A percentile compares a stretch with the other conserved stretches of the same genome.
phyloP scores from a whole-genome alignment of 345 rosid genomes.

The Syzygium oleosum region DNA sequence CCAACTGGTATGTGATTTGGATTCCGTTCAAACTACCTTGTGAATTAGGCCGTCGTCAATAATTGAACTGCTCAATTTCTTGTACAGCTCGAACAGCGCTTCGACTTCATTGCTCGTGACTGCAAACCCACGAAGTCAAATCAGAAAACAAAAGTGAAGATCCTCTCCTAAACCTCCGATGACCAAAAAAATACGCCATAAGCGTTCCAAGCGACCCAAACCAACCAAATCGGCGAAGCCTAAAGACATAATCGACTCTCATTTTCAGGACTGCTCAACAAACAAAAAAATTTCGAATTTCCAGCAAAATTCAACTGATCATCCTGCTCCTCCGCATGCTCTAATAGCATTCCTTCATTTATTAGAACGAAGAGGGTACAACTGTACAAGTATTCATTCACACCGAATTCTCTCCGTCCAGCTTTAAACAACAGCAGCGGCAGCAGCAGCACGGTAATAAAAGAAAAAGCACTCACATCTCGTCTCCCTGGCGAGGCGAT shows the following conservation, averaged over 20 bases:
- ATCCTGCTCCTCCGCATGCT: neutral
- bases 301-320: neutral
- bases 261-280: neutral
- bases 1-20: neutral
- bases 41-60: constrained; percentile 68
- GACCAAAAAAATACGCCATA: neutral
- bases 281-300: neutral
- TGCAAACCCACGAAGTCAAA: constrained; percentile 10
- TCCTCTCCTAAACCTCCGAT: neutral
- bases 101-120: constrained; percentile 66
- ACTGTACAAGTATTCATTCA: neutral
- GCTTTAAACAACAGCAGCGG: neutral
- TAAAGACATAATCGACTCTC: neutral
- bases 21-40: constrained; percentile 31
- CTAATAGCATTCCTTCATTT: neutral
- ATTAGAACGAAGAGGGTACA: neutral
- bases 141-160: neutral
- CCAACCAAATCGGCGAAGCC: neutral
- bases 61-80: constrained; percentile 59
- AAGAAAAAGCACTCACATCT: constrained; percentile 19
- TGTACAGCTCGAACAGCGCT: constrained; percentile 61
- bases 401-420: neutral
- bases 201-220: neutral
- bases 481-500: constrained; percentile 55
- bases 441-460: neutral